Evolutionary conservation across 2,329 filamentous ascomycete genomes (phyloP).

Genomic region (Tolypocladium pustulatum): DNA sequence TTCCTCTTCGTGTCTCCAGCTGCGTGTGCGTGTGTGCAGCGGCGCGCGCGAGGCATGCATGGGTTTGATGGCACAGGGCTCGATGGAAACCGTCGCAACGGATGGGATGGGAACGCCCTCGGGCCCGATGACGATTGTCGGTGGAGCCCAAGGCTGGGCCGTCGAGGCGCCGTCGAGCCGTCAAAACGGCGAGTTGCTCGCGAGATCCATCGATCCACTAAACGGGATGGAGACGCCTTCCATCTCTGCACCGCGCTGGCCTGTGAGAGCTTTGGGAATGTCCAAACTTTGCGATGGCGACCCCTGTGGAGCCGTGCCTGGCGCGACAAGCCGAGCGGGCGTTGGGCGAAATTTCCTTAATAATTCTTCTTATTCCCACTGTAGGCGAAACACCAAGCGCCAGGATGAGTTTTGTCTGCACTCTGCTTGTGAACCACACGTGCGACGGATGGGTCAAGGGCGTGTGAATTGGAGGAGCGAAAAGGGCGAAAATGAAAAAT

Average conservation of each 20-base stretch:
- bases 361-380: not conserved
- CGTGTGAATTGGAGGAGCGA: not conserved
- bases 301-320: not conserved
- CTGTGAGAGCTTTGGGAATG: not conserved
- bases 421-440: not conserved
- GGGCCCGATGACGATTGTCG: constrained; percentile 4
- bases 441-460: not conserved
- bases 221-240: not conserved
- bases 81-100: constrained; percentile 1
- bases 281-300: not conserved
- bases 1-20: constrained; percentile 15
- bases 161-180: not conserved
- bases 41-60: no score
- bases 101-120: constrained; percentile 3
- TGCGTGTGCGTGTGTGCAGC: not conserved
- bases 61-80: not conserved
- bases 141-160: constrained; percentile 2
- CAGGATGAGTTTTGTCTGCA: not conserved
- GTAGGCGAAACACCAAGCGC: not conserved
- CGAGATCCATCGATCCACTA: constrained; percentile 7
- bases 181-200: not conserved
- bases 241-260: not conserved
- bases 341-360: not conserved
- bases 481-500: no score
- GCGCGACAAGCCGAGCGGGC: not conserved